Evolutionary conservation across 2,329 filamentous ascomycete genomes (phyloP), one percentile per base, ranked within the genome.

Genomic region (Didymella sp.): DNA sequence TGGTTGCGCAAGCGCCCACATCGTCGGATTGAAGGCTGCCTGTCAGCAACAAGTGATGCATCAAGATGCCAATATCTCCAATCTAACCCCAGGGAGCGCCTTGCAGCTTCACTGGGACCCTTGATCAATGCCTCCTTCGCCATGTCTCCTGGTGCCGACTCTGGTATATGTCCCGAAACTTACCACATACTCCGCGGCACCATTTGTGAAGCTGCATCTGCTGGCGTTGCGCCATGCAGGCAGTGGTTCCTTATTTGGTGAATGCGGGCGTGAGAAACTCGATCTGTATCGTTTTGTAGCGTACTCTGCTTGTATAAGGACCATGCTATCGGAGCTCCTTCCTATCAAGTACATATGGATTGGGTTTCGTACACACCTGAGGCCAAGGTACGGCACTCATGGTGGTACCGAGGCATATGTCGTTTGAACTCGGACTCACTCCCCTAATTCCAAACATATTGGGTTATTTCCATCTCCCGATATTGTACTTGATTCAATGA

Each of bases 141-240:
- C 25, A 38, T 12, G n/a, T 21, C 13, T 48, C 38, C 25, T 24
- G 44, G 19, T 21, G 35, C 42, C 28, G 9, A 28, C 15, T 43
- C 35, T 21, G 53, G 27, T 6, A 28, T 33, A 21, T 24, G 42
- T 38, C 25, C 47, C 33, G 35, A 31, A 47, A 47, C 40, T n/a
- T 44, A 21, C 28, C 40, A 28, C 12, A 21, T n/a, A 15, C 22
- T 24, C n/a, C 17, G 38, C 17, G 44, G 24, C 50, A 31, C 19
- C 33, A 25, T 38, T 17, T 13, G 19, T 44, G 22, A 19, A n/a
- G 13, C 47, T 25, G 21, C 24, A 17, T 17, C 8, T 19, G 35
- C 6, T n/a, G 41, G 22, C 42, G 28, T 24, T 47, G 47, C 53
- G 47, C 47, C 47, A 47, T 19, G 28, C 53, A 51, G 30, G 28